phyloP scores from a whole-genome alignment of 805 yeast genomes.

The Wickerhamiella spandovensis region DNA sequence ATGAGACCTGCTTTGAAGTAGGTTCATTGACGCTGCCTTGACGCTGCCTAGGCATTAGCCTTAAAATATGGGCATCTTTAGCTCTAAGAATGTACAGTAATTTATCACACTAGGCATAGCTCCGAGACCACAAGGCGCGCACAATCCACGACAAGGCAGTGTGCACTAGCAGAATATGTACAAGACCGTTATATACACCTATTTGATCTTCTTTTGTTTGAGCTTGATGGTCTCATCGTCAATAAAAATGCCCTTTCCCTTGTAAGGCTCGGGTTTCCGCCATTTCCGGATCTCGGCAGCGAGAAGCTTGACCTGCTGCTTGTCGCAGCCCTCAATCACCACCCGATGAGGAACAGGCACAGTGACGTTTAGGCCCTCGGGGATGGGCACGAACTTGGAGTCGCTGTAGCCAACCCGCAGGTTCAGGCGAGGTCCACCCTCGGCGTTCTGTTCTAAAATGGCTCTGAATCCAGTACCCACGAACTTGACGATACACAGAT shows the following conservation, averaged over 20 bases:
- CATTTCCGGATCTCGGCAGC: slow-evolving; percentile 78
- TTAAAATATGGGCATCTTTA: too few species aligned
- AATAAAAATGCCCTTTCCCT: slow-evolving; percentile 93
- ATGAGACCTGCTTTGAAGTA: too few species aligned
- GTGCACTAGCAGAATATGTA: too few species aligned
- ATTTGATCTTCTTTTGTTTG: slow-evolving; percentile 90
- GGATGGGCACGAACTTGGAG: slow-evolving; percentile 62
- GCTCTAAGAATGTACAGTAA: too few species aligned
- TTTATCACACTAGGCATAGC: too few species aligned
- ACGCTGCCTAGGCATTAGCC: too few species aligned
- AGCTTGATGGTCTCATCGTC: slow-evolving; percentile 82
- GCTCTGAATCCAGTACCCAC: slow-evolving; percentile 98
- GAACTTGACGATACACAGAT: slow-evolving; percentile 68
- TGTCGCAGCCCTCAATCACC: slow-evolving; percentile 73
- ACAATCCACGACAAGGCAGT: too few species aligned
- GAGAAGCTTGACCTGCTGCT: slow-evolving; percentile 73
- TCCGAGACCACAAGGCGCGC: too few species aligned
- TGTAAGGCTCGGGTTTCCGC: slow-evolving; percentile 96
- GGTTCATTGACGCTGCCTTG: too few species aligned
- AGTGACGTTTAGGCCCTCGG: slow-evolving; percentile 57
- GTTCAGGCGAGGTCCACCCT: slow-evolving; percentile 44
- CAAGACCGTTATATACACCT: slow-evolving; percentile 11
- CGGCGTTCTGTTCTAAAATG: slow-evolving; percentile 42
- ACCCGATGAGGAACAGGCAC: slow-evolving; percentile 80
- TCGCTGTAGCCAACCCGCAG: slow-evolving; percentile 83